Conservation (phyloP, 495 filamentous ascomycete species). For the Lepraria neglecta region DNA sequence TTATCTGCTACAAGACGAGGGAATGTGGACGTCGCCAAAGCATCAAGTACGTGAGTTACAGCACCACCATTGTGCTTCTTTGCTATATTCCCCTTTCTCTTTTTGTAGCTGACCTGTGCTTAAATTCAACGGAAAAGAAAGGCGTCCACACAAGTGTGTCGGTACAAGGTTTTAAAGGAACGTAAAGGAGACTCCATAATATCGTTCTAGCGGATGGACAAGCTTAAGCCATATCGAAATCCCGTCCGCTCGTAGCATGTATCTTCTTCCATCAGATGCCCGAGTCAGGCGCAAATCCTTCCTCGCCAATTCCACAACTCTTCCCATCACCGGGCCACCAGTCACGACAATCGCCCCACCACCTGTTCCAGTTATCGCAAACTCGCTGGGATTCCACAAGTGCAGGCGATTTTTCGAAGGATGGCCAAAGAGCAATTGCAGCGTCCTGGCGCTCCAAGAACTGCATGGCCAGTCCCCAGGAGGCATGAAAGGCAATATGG, state of each 20-base stretch:
- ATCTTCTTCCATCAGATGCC: constrained; percentile 12
- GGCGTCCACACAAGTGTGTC: not conserved
- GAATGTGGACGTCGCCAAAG: too few relatives aligned
- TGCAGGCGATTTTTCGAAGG: not conserved
- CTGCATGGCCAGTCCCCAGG: constrained; percentile 41
- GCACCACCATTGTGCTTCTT: not conserved
- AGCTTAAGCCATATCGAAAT: not conserved
- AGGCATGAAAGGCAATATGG: constrained; percentile 46
- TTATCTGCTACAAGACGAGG: too few relatives aligned
- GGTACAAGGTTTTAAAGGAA: not conserved
- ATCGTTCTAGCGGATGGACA: not conserved
- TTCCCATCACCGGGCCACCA: constrained; percentile 11
- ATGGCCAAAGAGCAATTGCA: not conserved
- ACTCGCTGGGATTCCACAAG: constrained; percentile 13
- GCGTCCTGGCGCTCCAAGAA: constrained; percentile 36
- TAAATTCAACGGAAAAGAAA: not conserved
- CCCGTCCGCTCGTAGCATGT: not conserved
- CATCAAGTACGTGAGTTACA: too few relatives aligned
- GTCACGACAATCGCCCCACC: constrained; percentile 5
- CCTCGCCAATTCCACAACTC: constrained; percentile 6
- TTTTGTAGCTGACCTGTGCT: not conserved
- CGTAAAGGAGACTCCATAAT: not conserved
- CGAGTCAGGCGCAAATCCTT: constrained; percentile 2
- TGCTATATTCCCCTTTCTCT: not conserved
- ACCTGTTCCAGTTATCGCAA: constrained; percentile 12